phyloP scores from a whole-genome alignment of 2,329 filamentous ascomycete species.

The Mariannaea sp. region DNA sequence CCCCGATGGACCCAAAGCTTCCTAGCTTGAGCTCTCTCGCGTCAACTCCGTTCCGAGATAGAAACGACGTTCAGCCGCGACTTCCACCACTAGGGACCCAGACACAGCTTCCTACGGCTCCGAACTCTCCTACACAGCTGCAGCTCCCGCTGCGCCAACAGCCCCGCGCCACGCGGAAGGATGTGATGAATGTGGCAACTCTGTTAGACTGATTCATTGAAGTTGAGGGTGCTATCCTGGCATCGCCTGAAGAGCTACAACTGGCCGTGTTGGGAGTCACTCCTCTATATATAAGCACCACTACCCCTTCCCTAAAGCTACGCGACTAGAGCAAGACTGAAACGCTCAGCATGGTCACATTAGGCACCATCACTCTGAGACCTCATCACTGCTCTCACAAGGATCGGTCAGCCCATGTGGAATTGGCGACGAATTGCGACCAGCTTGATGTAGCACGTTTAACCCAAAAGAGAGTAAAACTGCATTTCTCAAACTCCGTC shows the following conservation, averaged over 20 bases:
- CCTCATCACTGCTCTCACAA: neutral
- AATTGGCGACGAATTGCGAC: no score
- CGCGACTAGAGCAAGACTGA: neutral
- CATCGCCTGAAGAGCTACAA: neutral
- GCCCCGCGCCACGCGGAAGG: conserved; percentile 32
- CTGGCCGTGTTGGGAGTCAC: neutral
- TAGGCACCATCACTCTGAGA: neutral
- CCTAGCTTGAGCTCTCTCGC: conserved; percentile 37
- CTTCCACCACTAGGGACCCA: conserved; percentile 21
- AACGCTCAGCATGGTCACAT: neutral
- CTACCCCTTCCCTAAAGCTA: neutral
- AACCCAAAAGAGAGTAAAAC: no score
- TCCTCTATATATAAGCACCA: neutral
- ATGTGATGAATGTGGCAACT: conserved; percentile 35
- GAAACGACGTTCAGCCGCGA: conserved; percentile 20
- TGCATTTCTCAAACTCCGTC: no score
- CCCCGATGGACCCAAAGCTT: conserved; percentile 31
- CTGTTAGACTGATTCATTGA: conserved; percentile 23
- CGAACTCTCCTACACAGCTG: conserved; percentile 36
- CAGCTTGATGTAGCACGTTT: no score
- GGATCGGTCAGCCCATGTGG: neutral
- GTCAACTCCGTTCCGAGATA: conserved; percentile 20
- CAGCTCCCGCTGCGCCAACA: conserved; percentile 20
- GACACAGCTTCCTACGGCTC: conserved; percentile 37
- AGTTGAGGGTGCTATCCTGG: neutral